These are phyloP conservation scores for Dendrobium nobile DNA, from an alignment of 106 monocot genomes.

Conservation along the genomic window DNA sequence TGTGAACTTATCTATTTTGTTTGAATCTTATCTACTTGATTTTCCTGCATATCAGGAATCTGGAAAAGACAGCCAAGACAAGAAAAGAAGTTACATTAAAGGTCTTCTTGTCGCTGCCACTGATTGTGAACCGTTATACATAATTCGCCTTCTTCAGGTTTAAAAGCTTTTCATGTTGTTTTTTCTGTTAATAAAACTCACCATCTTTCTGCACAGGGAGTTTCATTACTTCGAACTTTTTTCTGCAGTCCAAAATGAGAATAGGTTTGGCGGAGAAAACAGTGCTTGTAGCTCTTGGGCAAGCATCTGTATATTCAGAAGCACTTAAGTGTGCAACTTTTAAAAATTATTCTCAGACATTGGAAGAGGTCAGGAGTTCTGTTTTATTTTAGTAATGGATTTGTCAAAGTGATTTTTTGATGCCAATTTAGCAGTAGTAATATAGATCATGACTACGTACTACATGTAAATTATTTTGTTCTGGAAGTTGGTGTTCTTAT, in stretches of 20 bases:
- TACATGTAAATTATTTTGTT: not conserved
- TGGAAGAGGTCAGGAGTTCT: slow-evolving; percentile 60
- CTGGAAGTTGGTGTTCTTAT: too few relatives aligned
- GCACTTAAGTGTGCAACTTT: slow-evolving; percentile 17
- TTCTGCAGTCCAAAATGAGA: slow-evolving; percentile 87
- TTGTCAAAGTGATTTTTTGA: not conserved
- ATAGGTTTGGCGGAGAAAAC: slow-evolving; percentile 99
- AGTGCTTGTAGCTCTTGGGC: slow-evolving; percentile 88
- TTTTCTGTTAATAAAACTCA: not conserved
- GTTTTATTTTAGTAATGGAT: not conserved
- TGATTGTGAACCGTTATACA: slow-evolving; percentile 92
- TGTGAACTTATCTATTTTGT: not conserved
- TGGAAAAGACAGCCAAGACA: slow-evolving; percentile 96
- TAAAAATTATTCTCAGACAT: slow-evolving; percentile 34
- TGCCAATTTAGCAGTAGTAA: not conserved
- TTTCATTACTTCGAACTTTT: not conserved
- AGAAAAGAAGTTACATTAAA: slow-evolving; percentile 95
- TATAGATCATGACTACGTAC: not conserved
- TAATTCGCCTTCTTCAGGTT: slow-evolving; percentile 92
- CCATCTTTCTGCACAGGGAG: not conserved
- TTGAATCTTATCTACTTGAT: not conserved
- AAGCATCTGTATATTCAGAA: slow-evolving; percentile 75
- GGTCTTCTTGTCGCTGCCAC: slow-evolving; percentile 96
- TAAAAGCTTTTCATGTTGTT: slow-evolving; percentile 1
- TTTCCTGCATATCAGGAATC: slow-evolving; percentile 49